Percentiles rank a stretch among this genome's conserved stretches.
Evolutionary conservation across 2,329 filamentous ascomycete genomes (phyloP).

Genomic region (Talaromyces rugulosus): DNA sequence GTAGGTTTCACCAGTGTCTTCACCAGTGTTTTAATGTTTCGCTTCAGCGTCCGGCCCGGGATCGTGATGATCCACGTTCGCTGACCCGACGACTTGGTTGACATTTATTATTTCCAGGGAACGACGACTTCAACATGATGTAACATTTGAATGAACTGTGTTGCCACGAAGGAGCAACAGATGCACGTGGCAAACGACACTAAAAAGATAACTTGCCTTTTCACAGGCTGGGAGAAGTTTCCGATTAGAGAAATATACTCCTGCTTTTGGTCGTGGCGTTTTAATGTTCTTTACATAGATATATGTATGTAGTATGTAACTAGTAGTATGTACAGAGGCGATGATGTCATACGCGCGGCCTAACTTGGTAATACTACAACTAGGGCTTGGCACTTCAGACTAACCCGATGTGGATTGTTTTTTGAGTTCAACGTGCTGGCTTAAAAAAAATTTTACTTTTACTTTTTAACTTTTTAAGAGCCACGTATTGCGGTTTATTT

Average conservation of each 20-base stretch:
- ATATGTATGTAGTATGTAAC: no score
- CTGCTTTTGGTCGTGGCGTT: not conserved
- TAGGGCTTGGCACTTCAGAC: not conserved
- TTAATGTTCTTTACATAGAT: not conserved
- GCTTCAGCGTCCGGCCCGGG: not conserved
- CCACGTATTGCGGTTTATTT: no score
- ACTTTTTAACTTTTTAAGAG: no score
- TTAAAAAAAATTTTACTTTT: no score
- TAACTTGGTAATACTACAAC: not conserved
- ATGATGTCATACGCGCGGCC: not conserved
- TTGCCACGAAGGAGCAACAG: no score
- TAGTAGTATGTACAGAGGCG: not conserved
- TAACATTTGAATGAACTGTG: not conserved
- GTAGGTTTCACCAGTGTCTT: not conserved
- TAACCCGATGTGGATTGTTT: not conserved
- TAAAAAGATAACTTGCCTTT: not conserved
- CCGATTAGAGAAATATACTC: not conserved
- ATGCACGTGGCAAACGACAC: not conserved
- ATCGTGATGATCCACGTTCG: not conserved
- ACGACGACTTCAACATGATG: not conserved
- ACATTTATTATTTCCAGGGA: not conserved
- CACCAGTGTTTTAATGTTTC: not conserved
- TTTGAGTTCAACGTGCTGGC: no score
- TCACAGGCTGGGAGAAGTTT: not conserved
- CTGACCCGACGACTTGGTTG: not conserved